Evolutionary conservation across 1,139 yeast genomes (phyloP), one percentile per base, ranked within the genome.

Genomic region (Fermentozyma sake): DNA sequence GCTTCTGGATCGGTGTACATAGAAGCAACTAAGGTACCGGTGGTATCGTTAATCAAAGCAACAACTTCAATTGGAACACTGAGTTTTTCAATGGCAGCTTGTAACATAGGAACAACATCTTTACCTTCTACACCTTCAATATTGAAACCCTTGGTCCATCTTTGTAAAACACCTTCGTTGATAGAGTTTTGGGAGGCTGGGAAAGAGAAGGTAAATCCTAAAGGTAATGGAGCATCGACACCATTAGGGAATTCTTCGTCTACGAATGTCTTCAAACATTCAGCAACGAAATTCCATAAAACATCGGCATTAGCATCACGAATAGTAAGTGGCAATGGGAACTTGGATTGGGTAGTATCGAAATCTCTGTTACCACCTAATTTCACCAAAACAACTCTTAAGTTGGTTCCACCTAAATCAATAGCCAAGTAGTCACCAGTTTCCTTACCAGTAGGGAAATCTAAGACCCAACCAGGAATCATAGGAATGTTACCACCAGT

Each of bases 141-240:
- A 56, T 91, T 96, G 60, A 85, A 91, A 41, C 98, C 98, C 68
- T 91, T 91, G 37, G 98, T 91, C 98, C 98, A 91, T 59, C 93
- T 76, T 68, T 86, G 95, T 54, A 91, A 72, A 33, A 84, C 58
- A 52, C 97, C 98, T 44, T 76, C 70, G 62, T 85, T 81, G 51
- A 91, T 86, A 35, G 80, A 82, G 41, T 66, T 57, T 63, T 91
- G 98, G 24, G 87, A 68, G 37, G 91, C 86, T 32, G 98, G 97
- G 64, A 80, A 91, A 14, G 95, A 82, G 67, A 91, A 91, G 13
- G 98, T 91, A 72, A 91, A 91, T 26, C 98, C 97, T 47, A 89
- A 69, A 23, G 95, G 94, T 41, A 86, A 64, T 10, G 61, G 58
- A 16, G 49, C 46, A 2, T 43, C 41, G 26, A 65, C 67, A 31